phyloP scores from a whole-genome alignment of 495 filamentous ascomycete genomes.

The Opeltia flavorubescens region DNA sequence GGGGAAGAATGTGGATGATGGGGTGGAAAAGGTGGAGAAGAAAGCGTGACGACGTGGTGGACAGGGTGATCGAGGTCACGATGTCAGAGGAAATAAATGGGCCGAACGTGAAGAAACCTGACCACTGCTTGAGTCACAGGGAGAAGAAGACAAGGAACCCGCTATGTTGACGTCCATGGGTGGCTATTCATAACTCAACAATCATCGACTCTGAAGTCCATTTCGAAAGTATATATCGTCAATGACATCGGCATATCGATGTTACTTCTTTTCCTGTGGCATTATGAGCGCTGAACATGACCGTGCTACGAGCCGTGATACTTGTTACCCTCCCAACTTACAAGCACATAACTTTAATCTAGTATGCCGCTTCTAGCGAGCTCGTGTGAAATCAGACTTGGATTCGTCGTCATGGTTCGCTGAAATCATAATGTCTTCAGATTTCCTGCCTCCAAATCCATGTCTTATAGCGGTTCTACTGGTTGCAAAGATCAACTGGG shows the following conservation, averaged over 20 bases:
- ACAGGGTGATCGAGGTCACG: not conserved
- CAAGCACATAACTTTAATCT: not conserved
- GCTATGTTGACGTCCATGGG: too few relatives aligned
- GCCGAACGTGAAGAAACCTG: too few relatives aligned
- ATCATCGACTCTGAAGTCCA: too few relatives aligned
- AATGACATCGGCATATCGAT: too few relatives aligned
- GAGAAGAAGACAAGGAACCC: too few relatives aligned
- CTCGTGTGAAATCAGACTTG: not conserved
- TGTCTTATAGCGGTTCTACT: slow-evolving; percentile 69
- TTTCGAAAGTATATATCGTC: too few relatives aligned
- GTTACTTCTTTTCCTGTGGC: not conserved
- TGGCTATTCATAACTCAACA: too few relatives aligned
- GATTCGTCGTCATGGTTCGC: not conserved
- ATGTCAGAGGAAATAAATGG: not conserved
- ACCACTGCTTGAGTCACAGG: too few relatives aligned
- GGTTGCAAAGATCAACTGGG: slow-evolving; percentile 66
- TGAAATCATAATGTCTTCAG: slow-evolving; percentile 27
- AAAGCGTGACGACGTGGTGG: not conserved
- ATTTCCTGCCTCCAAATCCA: slow-evolving; percentile 37
- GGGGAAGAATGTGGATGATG: not conserved
- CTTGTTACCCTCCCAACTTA: not conserved
- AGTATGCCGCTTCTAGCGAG: not conserved
- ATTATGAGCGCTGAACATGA: not conserved
- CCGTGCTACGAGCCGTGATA: not conserved
- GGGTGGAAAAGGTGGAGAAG: not conserved